Evolutionary conservation across 306 rosid genomes (phyloP).

Genomic region (Vicia sativa): DNA sequence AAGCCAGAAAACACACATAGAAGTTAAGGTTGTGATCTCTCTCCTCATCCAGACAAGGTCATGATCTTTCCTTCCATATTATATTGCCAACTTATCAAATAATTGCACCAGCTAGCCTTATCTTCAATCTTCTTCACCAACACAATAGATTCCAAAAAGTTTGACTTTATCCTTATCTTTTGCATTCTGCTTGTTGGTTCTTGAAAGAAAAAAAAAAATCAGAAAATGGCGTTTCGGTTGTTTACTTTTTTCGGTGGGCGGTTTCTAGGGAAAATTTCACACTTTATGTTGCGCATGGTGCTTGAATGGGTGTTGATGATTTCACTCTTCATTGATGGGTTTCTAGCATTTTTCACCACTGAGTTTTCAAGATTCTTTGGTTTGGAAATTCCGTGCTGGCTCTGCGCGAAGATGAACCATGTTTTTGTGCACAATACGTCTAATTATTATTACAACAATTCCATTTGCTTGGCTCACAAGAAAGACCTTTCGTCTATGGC

Average conservation of each 20-base stretch:
- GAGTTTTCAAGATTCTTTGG: constrained; percentile 74
- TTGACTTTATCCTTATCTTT: constrained; percentile 10
- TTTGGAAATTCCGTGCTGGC: constrained; percentile 65
- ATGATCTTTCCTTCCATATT: constrained; percentile 52
- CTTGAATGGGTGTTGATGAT: constrained; percentile 77
- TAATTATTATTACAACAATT: constrained; percentile 68
- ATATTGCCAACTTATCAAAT: constrained; percentile 3
- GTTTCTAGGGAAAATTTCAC: constrained; percentile 64
- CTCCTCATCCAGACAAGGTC: constrained; percentile 41
- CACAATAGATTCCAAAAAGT: constrained; percentile 12
- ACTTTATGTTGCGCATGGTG: constrained; percentile 58
- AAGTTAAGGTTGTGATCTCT: constrained; percentile 5
- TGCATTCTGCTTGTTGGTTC: constrained; percentile 22
- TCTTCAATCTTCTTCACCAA: constrained; percentile 16
- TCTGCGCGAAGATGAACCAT: constrained; percentile 77
- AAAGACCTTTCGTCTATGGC: constrained; percentile 74
- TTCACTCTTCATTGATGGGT: constrained; percentile 66
- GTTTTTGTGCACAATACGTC: constrained; percentile 47
- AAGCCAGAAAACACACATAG: constrained; percentile 26
- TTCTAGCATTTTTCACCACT: constrained; percentile 61
- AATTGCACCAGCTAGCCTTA: background rate
- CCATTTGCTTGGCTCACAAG: constrained; percentile 77
- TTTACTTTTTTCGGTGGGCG: constrained; percentile 53
- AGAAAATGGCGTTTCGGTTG: constrained; percentile 46
- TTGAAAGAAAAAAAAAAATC: background rate